Percentiles rank a stretch among this genome's conserved stretches.
Conservation (phyloP, 2,329 filamentous ascomycete species). For the Talaromyces islandicus region DNA sequence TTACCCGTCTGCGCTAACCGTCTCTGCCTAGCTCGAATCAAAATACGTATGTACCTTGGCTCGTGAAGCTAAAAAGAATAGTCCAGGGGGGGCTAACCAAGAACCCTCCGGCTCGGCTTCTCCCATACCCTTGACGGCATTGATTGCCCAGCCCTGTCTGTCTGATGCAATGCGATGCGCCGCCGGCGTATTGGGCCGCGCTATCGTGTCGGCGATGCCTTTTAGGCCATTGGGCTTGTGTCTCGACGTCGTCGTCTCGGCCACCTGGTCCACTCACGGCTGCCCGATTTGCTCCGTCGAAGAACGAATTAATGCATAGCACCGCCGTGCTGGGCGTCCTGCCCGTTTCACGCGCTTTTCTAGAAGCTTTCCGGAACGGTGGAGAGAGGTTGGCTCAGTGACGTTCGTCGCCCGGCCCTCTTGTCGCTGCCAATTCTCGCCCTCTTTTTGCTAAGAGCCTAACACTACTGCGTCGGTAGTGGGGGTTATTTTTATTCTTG, state of each 20-base stretch:
- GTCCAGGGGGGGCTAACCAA: background rate
- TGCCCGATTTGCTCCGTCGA: background rate
- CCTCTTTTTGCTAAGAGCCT: background rate
- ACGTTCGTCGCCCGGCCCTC: conserved; percentile 1
- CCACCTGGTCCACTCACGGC: background rate
- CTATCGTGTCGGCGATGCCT: background rate
- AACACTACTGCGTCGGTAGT: background rate
- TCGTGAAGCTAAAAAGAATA: too few species aligned
- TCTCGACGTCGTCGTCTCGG: background rate
- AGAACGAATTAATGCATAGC: background rate
- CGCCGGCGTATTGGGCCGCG: background rate
- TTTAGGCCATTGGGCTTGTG: background rate
- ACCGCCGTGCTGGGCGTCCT: conserved; percentile 3
- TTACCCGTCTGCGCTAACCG: background rate
- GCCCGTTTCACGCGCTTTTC: conserved; percentile 9
- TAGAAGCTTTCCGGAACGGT: conserved; percentile 10
- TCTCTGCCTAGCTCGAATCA: too few species aligned
- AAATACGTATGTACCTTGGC: too few species aligned
- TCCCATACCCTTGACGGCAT: background rate
- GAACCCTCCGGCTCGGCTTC: background rate
- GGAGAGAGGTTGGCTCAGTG: background rate
- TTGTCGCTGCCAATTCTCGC: conserved; percentile 1
- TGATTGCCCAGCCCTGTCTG: background rate
- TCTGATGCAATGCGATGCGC: background rate
- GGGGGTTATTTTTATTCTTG: conserved; percentile 1